Base-by-base conservation (phyloP, 768 basidiomycete species). In the Paxillus rubicundulus region DNA sequence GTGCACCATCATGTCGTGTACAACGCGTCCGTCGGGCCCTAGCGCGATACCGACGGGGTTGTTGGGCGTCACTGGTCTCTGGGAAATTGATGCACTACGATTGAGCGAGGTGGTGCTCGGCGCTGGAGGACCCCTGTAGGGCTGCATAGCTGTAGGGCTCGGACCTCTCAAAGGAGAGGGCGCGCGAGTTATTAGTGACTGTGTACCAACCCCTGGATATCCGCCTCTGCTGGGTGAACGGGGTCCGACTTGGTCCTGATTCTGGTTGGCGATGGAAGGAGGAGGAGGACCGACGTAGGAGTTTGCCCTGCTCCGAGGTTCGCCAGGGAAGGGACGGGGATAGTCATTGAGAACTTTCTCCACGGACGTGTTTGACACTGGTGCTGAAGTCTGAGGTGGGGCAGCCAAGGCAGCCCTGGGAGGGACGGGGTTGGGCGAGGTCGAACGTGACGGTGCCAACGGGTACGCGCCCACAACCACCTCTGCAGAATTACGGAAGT, bases 241-340 rank as follows among this genome's bases (percentile, higher is more conserved):
- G 0, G 72, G 72, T 20, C 79, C 67, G 50, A 75, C 75, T 16
- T 69, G 74, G 24, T 62, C 65, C 30, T 54, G 60, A 12, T 38
- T 58, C 46, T 66, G 65, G 58, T 55, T 65, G 8, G 57, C 61
- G 1, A 50, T 57, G 24, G 24, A 24, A 6, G 24, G 24, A 53
- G 69, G 63, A 49, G 63, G 67, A 27, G 70, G 60, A 5, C 72
- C 72, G 17, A 66, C 60, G 45, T 66, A 71, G 60, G 80, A 87
- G 57, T 76, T 80, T 46, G 76, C 74, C 41, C 81, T 72, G 62
- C 81, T 84, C 21, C 81, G 72, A 8, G 78, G 74, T 66, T 97
- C 95, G 4, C 92, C 94, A 7, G 94, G 95, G 65, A 98, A 80
- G 1, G 86, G 82, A 61, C 93, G 92, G 24, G 86, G 81, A 63